A percentile compares a stretch with the other conserved stretches of the same genome.
Evolutionary conservation across 2,329 filamentous ascomycete species (phyloP).

Genomic region (Colletotrichum theobromicola): DNA sequence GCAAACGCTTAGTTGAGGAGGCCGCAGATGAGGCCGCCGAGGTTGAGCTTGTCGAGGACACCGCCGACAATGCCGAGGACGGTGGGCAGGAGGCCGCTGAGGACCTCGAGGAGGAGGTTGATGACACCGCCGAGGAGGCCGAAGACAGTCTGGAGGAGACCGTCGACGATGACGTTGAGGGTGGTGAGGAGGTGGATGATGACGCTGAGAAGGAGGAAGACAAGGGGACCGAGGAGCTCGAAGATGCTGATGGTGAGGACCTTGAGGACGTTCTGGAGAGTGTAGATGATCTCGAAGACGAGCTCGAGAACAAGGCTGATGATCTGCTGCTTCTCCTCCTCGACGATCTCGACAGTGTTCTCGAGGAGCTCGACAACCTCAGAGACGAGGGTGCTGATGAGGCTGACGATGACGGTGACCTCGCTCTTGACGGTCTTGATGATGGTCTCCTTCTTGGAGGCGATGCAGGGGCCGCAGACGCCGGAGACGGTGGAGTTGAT

Average conservation of each 20-base stretch:
- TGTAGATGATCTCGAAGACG: conserved; percentile 7
- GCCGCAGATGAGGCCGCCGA: conserved; percentile 7
- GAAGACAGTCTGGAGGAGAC: conserved; percentile 6
- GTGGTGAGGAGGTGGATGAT: conserved; percentile 7
- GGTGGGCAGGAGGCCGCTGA: conserved; percentile 13
- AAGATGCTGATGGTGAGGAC: conserved; percentile 15
- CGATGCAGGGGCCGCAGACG: not conserved
- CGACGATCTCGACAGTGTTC: conserved; percentile 5
- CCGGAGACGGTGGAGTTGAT: conserved; percentile 15
- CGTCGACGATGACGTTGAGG: conserved; percentile 10
- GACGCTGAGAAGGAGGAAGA: conserved; percentile 9
- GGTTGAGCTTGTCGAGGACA: conserved; percentile 6
- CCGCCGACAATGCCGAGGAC: conserved; percentile 1
- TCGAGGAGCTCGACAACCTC: not conserved
- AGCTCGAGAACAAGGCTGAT: conserved; percentile 3
- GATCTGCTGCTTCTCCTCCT: conserved; percentile 16
- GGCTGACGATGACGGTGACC: conserved; percentile 10
- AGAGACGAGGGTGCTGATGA: not conserved
- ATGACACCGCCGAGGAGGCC: conserved; percentile 3
- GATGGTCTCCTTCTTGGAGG: not conserved
- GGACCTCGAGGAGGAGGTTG: conserved; percentile 1
- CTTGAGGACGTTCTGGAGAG: conserved; percentile 8
- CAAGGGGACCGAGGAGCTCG: conserved; percentile 12
- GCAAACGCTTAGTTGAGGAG: not conserved
- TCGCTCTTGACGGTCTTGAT: conserved; percentile 11